Percentiles rank a stretch among this genome's conserved stretches.
Conservation (phyloP, 371 early-diverging fungal genomes). For the Mucor velutinosus region DNA sequence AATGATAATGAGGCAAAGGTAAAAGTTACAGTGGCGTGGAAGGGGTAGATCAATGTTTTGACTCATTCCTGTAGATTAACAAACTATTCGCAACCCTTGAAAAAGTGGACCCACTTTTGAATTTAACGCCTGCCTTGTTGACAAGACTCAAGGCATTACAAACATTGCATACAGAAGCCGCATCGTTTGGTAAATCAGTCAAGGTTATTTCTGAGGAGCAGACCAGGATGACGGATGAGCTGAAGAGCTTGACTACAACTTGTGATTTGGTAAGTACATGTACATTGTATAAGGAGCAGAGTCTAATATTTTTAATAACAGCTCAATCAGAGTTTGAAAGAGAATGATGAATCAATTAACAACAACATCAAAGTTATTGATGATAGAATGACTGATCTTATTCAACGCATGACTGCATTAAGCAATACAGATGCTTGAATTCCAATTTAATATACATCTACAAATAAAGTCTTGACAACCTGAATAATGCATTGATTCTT, state of each 20-base stretch:
- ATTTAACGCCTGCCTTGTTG: constrained; percentile 79
- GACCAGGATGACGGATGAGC: constrained; percentile 67
- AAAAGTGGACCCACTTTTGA: constrained; percentile 77
- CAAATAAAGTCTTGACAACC: no score
- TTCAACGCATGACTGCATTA: constrained; percentile 57
- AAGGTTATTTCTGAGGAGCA: constrained; percentile 77
- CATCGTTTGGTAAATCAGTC: constrained; percentile 76
- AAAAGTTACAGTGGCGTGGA: background rate
- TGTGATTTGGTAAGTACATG: constrained; percentile 40
- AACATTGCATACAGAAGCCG: constrained; percentile 80
- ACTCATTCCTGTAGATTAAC: constrained; percentile 55
- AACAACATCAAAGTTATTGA: constrained; percentile 74
- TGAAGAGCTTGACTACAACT: constrained; percentile 67
- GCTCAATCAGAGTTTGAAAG: constrained; percentile 66
- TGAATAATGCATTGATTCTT: no score
- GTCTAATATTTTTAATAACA: constrained; percentile 11
- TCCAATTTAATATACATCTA: background rate
- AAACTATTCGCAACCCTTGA: constrained; percentile 73
- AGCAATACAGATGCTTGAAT: background rate
- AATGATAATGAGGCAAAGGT: constrained; percentile 30
- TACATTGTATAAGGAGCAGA: background rate
- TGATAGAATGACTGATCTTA: constrained; percentile 63
- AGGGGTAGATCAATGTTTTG: background rate
- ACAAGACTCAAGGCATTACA: constrained; percentile 81
- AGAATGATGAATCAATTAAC: constrained; percentile 66